A percentile compares a stretch with the other conserved stretches of the same genome.
These are phyloP conservation scores for Linanthus parryae DNA, from an alignment of 148 eudicot species.

Conservation along the genomic window DNA sequence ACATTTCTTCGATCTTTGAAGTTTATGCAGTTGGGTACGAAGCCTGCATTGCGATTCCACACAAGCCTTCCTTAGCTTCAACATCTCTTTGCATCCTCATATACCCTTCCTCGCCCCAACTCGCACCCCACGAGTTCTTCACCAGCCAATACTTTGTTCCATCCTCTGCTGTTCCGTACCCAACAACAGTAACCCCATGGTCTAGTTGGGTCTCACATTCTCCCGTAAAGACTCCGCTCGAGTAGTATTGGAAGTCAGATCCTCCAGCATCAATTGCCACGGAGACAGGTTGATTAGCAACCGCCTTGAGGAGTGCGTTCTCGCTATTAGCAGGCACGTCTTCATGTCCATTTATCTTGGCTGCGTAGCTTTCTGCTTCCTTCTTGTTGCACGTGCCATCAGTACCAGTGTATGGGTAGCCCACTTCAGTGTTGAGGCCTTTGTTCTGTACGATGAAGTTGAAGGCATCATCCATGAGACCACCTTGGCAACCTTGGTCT, in stretches of 20 bases:
- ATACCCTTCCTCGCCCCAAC: slow-evolving; percentile 20
- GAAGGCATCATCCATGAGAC: slow-evolving; percentile 11
- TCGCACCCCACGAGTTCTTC: slow-evolving; percentile 21
- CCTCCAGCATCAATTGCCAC: slow-evolving; percentile 17
- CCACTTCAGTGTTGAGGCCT: slow-evolving; percentile 17
- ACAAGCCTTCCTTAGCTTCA: slow-evolving; percentile 10
- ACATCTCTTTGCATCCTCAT: slow-evolving; percentile 18
- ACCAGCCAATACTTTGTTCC: slow-evolving; percentile 26
- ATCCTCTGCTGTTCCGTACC: slow-evolving; percentile 14
- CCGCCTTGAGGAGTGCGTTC: slow-evolving; percentile 16
- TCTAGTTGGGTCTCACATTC: slow-evolving; percentile 15
- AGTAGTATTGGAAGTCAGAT: slow-evolving; percentile 16
- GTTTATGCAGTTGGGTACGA: slow-evolving; percentile 16
- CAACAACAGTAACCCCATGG: slow-evolving; percentile 21
- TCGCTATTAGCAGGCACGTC: slow-evolving; percentile 23
- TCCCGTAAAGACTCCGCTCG: slow-evolving; percentile 21
- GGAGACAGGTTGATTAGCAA: slow-evolving; percentile 16
- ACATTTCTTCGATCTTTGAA: too few relatives aligned
- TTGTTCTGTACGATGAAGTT: slow-evolving; percentile 1
- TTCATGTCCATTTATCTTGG: slow-evolving; percentile 13
- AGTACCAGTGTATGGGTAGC: slow-evolving; percentile 13
- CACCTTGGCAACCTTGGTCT: slow-evolving; percentile 13
- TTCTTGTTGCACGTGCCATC: slow-evolving; percentile 15
- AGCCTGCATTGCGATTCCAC: slow-evolving; percentile 12
- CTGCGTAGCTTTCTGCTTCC: slow-evolving; percentile 5